phyloP scores from a whole-genome alignment of 768 basidiomycete genomes.

The Lactarius sanguifluus region DNA sequence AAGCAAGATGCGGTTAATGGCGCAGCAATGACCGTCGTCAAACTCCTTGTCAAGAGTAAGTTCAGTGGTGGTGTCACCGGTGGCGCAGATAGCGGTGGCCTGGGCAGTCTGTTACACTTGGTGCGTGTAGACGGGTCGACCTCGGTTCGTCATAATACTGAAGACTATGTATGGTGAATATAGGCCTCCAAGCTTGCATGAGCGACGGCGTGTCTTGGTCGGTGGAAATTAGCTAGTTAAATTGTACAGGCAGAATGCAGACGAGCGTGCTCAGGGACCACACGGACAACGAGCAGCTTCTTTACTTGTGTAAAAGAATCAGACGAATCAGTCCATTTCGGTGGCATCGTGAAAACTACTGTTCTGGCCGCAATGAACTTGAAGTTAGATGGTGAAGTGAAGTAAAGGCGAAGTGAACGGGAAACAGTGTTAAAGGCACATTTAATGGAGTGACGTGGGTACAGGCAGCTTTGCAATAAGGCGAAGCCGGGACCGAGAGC shows the following conservation, averaged over 20 bases:
- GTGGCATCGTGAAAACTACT: too few relatives aligned
- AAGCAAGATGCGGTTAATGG: slow-evolving; percentile 86
- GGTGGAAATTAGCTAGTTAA: not conserved
- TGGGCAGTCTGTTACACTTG: slow-evolving; percentile 53
- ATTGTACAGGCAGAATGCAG: not conserved
- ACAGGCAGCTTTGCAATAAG: too few relatives aligned
- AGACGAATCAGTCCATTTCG: too few relatives aligned
- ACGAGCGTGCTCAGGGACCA: not conserved
- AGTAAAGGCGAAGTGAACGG: too few relatives aligned
- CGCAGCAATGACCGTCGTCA: slow-evolving; percentile 84
- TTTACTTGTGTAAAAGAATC: not conserved
- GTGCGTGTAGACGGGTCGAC: slow-evolving; percentile 1
- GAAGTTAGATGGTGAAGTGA: too few relatives aligned
- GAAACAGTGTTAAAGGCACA: too few relatives aligned
- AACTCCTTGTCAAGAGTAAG: slow-evolving; percentile 72
- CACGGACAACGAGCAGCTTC: not conserved
- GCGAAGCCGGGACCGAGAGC: too few relatives aligned
- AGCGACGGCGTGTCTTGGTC: not conserved
- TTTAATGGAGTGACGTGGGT: too few relatives aligned
- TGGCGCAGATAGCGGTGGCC: slow-evolving; percentile 68
- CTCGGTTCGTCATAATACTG: slow-evolving; percentile 25
- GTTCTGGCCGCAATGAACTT: too few relatives aligned
- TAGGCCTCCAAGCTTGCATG: slow-evolving; percentile 25
- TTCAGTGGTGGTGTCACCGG: slow-evolving; percentile 50
- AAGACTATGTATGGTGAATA: slow-evolving; percentile 7